Conservation (phyloP, 176 grass and related monocot genomes). For the Triticum monococcum region DNA sequence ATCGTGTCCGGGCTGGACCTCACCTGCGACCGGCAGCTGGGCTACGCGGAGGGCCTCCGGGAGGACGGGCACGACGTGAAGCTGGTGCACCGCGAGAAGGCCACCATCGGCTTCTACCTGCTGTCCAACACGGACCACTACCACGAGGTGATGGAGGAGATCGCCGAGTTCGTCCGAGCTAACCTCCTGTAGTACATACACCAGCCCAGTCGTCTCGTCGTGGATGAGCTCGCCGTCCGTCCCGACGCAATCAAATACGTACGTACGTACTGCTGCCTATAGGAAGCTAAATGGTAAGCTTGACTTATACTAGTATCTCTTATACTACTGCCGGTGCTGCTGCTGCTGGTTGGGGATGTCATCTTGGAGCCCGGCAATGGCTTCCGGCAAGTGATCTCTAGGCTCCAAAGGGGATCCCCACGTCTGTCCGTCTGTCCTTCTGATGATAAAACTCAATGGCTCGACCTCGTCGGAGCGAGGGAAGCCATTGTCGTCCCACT, state of each 20-base stretch:
- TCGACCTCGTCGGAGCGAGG: conserved; percentile 10
- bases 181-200: conserved; percentile 75
- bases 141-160: conserved; percentile 97
- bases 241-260: conserved; percentile 22
- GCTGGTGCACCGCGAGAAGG: conserved; percentile 81
- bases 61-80: conserved; percentile 67
- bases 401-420: not conserved
- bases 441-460: conserved; percentile 33
- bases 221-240: conserved; percentile 14
- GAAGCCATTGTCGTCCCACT: not conserved
- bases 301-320: conserved; percentile 44
- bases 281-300: conserved; percentile 54
- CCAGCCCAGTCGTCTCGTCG: not conserved
- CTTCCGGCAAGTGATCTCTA: not conserved
- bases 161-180: conserved; percentile 66
- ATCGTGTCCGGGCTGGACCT: conserved; percentile 92
- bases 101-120: conserved; percentile 90
- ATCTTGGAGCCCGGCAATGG: conserved; percentile 29
- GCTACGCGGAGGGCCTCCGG: conserved; percentile 70
- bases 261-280: conserved; percentile 6
- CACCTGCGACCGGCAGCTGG: conserved; percentile 83
- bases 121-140: conserved; percentile 91
- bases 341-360: conserved; percentile 27
- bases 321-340: conserved; percentile 7
- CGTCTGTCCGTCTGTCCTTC: not conserved